phyloP scores from a whole-genome alignment of 2,329 filamentous ascomycete species.

The Talaromyces rugulosus region DNA sequence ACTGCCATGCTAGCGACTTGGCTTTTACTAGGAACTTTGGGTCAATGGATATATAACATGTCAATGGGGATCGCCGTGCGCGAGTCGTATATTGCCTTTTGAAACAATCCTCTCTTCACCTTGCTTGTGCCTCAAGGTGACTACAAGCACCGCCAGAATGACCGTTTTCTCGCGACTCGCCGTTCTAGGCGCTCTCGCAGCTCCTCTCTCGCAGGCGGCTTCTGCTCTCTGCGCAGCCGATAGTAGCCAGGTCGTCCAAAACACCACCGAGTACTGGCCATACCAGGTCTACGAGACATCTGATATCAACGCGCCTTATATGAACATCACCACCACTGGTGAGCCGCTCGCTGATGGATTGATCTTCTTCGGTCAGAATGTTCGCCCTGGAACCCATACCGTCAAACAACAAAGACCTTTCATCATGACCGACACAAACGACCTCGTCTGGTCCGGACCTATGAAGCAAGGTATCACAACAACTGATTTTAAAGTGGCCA shows the following conservation, averaged over 20 bases:
- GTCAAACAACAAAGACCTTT: neutral
- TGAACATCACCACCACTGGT: neutral
- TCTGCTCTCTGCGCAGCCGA: neutral
- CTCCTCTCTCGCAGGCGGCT: neutral
- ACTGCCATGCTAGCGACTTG: neutral
- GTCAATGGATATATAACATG: neutral
- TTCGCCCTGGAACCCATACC: neutral
- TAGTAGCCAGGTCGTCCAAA: neutral
- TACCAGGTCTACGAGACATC: neutral
- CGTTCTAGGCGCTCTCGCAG: neutral
- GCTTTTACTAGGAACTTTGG: neutral
- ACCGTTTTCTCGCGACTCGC: neutral
- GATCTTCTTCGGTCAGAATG: conserved; percentile 2
- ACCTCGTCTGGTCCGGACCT: conserved; percentile 3
- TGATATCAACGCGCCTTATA: neutral
- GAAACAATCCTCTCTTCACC: neutral
- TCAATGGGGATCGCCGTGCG: neutral
- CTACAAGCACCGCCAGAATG: neutral
- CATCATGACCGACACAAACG: conserved; percentile 2
- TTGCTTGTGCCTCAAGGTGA: neutral
- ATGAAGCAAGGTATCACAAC: neutral
- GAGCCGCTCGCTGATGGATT: neutral
- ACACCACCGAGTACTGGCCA: conserved; percentile 1
- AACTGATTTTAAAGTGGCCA: neutral
- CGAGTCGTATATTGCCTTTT: neutral